phyloP scores from a whole-genome alignment of 2,329 filamentous ascomycete genomes.

The Coniochaeta hoffmannii region DNA sequence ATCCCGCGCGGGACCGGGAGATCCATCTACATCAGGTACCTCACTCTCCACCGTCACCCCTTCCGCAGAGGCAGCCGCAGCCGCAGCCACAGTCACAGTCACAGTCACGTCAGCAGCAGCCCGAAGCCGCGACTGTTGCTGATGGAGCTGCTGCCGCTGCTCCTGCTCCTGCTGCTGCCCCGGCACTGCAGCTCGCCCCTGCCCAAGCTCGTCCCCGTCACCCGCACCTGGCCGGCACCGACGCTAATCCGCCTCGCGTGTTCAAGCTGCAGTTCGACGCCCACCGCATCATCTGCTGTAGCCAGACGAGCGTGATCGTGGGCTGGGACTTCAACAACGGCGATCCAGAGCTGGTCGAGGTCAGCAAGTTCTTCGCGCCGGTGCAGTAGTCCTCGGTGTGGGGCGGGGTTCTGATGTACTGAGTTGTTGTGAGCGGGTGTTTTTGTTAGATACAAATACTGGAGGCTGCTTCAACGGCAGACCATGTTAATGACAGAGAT shows the following conservation, averaged over 20 bases:
- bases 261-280: conserved; percentile 98
- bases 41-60: conserved; percentile 1
- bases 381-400: no score
- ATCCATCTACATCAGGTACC: conserved; percentile 16
- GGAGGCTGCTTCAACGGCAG: neutral
- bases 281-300: conserved; percentile 87
- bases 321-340: conserved; percentile 96
- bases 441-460: no score
- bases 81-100: neutral
- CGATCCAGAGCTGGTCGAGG: conserved; percentile 72
- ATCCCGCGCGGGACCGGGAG: conserved; percentile 3
- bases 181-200: conserved; percentile 5
- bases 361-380: conserved; percentile 67
- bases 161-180: conserved; percentile 3
- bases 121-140: neutral
- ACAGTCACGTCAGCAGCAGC: neutral
- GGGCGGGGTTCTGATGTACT: no score
- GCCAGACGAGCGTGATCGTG: conserved; percentile 83
- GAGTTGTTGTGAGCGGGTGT: no score
- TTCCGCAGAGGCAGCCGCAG: neutral
- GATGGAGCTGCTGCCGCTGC: neutral
- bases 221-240: conserved; percentile 30
- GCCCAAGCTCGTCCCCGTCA: conserved; percentile 3
- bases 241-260: conserved; percentile 53
- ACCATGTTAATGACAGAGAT: neutral